Evolutionary conservation across 768 basidiomycete species (phyloP).

Genomic region (Mycena albidolilacea): DNA sequence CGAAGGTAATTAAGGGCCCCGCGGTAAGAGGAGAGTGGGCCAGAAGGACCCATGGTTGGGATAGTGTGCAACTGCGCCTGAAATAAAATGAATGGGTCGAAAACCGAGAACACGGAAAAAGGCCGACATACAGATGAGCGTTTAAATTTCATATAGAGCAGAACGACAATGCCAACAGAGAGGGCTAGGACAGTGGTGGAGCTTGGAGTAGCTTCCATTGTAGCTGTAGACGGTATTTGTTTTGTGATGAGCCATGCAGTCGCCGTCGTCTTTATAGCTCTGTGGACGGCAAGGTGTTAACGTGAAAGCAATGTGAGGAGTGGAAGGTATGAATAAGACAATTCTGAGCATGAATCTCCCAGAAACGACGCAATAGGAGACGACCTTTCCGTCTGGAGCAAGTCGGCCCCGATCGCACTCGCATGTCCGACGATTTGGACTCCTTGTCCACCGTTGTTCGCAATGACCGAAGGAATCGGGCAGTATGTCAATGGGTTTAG

Average conservation of each 20-base stretch:
- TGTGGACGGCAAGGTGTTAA: not conserved
- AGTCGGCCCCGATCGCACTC: not conserved
- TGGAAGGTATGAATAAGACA: not conserved
- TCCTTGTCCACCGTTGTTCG: not conserved
- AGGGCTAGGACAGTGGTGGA: constrained; percentile 2
- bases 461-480: not conserved
- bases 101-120: not conserved
- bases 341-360: not conserved
- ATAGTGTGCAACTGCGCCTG: constrained; percentile 34
- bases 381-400: not conserved
- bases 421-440: not conserved
- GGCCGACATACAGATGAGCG: not conserved
- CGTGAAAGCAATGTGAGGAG: not conserved
- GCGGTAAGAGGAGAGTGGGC: constrained; percentile 49
- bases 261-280: not conserved
- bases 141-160: not conserved
- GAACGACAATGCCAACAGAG: not conserved
- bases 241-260: not conserved
- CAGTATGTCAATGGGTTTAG: not conserved
- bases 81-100: not conserved
- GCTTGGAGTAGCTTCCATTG: constrained; percentile 1
- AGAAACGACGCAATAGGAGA: not conserved
- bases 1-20: constrained; percentile 45
- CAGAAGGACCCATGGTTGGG: constrained; percentile 51
- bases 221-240: not conserved